phyloP scores from a whole-genome alignment of 192 early-diverging fungal genomes.

The Tieghemiomyces parasiticus region DNA sequence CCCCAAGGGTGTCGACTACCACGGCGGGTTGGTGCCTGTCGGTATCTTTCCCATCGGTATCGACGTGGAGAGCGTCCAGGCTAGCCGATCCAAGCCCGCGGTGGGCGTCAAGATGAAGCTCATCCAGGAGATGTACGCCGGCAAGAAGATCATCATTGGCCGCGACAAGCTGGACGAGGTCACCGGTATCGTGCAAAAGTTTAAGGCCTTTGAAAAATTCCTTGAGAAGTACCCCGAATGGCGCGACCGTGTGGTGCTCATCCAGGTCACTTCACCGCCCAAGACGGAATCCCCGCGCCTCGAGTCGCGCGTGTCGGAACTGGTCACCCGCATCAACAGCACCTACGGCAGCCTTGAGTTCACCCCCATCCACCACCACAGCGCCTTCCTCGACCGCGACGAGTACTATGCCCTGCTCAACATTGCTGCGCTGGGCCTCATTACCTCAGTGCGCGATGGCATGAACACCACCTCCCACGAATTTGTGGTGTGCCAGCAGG shows the following conservation, averaged over 20 bases:
- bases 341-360: constrained; percentile 90
- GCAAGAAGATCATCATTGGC: constrained; percentile 91
- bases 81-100: constrained; percentile 37
- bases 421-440: constrained; percentile 76
- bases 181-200: constrained; percentile 88
- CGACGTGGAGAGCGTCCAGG: constrained; percentile 57
- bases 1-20: constrained; percentile 67
- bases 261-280: constrained; percentile 90
- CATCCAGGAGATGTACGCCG: constrained; percentile 69
- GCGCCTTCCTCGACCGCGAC: constrained; percentile 78
- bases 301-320: constrained; percentile 77
- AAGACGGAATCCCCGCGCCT: constrained; percentile 45
- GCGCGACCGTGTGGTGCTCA: constrained; percentile 78
- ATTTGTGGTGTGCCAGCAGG: constrained; percentile 82
- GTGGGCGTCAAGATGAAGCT: constrained; percentile 66
- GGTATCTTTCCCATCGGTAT: constrained; percentile 95
- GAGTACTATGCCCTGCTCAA: constrained; percentile 89
- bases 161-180: constrained; percentile 89
- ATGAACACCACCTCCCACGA: constrained; percentile 97
- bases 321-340: constrained; percentile 88
- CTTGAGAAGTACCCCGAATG: constrained; percentile 81
- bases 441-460: constrained; percentile 85
- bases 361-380: constrained; percentile 86
- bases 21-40: constrained; percentile 64
- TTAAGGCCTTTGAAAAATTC: constrained; percentile 91